phyloP scores from a whole-genome alignment of 2,329 filamentous ascomycete species.

The Lasiodiplodia sp. region DNA sequence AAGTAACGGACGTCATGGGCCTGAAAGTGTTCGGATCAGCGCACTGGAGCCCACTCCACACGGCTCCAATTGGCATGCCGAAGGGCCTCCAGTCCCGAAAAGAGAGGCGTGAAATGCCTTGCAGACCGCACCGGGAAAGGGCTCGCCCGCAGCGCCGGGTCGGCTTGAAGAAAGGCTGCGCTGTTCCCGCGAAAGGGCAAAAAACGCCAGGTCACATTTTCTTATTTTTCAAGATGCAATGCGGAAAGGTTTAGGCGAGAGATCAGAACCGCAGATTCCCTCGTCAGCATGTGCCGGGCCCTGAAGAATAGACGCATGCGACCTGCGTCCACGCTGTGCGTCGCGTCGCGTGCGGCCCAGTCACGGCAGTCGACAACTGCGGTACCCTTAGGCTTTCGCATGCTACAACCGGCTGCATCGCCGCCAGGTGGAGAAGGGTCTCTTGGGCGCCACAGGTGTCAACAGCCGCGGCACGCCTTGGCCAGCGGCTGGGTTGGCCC shows the following conservation, averaged over 20 bases:
- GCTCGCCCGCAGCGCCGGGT: constrained; percentile 13
- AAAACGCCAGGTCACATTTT: constrained; percentile 20
- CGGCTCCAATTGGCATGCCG: constrained; percentile 21
- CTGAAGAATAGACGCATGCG: constrained; percentile 15
- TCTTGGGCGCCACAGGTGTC: constrained; percentile 11
- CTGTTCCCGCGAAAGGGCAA: background rate
- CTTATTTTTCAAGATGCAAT: background rate
- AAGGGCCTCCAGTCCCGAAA: constrained; percentile 6
- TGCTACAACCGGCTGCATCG: constrained; percentile 21
- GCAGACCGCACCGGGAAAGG: constrained; percentile 16
- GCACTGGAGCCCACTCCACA: constrained; percentile 14
- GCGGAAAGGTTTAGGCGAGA: constrained; percentile 12
- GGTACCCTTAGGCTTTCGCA: background rate
- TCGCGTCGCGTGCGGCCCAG: constrained; percentile 3
- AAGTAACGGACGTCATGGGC: constrained; percentile 23
- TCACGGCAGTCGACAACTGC: background rate
- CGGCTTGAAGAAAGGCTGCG: background rate
- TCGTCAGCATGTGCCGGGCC: constrained; percentile 18
- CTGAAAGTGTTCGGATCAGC: constrained; percentile 9
- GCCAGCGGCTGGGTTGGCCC: constrained; percentile 2
- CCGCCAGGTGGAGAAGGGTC: constrained; percentile 19
- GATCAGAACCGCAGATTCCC: constrained; percentile 17
- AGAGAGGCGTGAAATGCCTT: constrained; percentile 10
- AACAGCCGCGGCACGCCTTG: constrained; percentile 23
- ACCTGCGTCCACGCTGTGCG: constrained; percentile 17